Conservation (phyloP, 805 yeast genomes). For the Debaryomyces maramus region DNA sequence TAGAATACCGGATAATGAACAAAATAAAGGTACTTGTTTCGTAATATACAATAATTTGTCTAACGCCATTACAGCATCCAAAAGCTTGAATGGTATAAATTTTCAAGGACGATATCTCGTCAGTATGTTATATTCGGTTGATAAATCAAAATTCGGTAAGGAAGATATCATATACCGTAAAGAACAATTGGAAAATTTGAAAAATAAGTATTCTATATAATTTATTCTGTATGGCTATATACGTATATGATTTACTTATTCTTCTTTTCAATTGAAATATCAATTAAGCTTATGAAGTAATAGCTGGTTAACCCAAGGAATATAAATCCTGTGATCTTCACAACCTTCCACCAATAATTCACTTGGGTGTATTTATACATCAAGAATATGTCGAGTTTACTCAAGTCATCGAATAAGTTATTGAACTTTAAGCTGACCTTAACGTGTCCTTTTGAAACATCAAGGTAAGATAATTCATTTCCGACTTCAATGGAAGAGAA, state of each 20-base stretch:
- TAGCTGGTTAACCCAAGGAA: constrained; percentile 59
- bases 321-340: constrained; percentile 60
- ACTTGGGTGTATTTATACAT: constrained; percentile 59
- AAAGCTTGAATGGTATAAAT: constrained; percentile 60
- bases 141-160: constrained; percentile 27
- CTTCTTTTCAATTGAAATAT: constrained; percentile 26
- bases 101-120: constrained; percentile 60
- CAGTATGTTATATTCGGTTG: constrained; percentile 48
- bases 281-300: constrained; percentile 42
- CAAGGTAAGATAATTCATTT: constrained; percentile 64
- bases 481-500: constrained; percentile 30
- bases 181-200: constrained; percentile 28
- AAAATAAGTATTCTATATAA: constrained; percentile 10
- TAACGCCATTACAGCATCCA: constrained; percentile 51
- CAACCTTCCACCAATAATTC: constrained; percentile 63
- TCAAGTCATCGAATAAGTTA: constrained; percentile 70
- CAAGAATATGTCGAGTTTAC: constrained; percentile 54
- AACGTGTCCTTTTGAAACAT: constrained; percentile 74
- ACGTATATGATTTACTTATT: constrained; percentile 4
- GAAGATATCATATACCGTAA: constrained; percentile 25
- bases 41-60: constrained; percentile 51
- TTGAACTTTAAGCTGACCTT: constrained; percentile 59
- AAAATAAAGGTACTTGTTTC: constrained; percentile 51
- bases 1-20: constrained; percentile 31
- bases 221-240: constrained; percentile 3